A percentile compares a stretch with the other conserved stretches of the same genome.
Conservation (phyloP, 352 stramenopile species). For the Hyaloperonospora brassicae region DNA sequence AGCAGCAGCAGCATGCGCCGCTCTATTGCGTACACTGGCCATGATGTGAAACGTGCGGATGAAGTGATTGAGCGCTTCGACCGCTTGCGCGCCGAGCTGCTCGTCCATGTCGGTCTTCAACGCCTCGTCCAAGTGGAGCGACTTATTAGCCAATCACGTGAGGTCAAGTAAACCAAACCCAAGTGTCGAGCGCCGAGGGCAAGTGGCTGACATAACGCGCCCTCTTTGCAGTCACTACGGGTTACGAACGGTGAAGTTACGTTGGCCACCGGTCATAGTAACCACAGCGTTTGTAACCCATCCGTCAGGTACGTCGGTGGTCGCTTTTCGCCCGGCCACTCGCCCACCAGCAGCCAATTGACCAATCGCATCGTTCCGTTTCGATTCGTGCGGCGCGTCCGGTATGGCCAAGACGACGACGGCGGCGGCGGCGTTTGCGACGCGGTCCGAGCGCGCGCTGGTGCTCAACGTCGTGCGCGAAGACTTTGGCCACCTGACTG, state of each 20-base stretch:
- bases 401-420: constrained; percentile 4
- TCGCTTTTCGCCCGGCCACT: neutral
- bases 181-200: neutral
- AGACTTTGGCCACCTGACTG: constrained; percentile 69
- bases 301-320: neutral
- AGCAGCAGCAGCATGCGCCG: neutral
- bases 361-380: neutral
- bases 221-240: too few species aligned
- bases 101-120: constrained; percentile 54
- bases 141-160: constrained; percentile 7
- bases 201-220: neutral
- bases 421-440: constrained; percentile 33
- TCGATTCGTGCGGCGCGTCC: neutral
- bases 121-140: constrained; percentile 4
- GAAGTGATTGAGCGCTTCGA: constrained; percentile 62
- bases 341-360: neutral
- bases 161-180: neutral
- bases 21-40: constrained; percentile 34
- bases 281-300: too few species aligned
- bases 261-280: too few species aligned
- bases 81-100: constrained; percentile 62
- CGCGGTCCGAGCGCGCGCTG: constrained; percentile 63
- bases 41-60: constrained; percentile 46
- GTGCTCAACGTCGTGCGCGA: constrained; percentile 69
- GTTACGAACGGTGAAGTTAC: too few species aligned